A percentile compares a stretch with the other conserved stretches of the same genome.
Conservation (phyloP, 2,329 filamentous ascomycete species). For the Talaromyces sp. region DNA sequence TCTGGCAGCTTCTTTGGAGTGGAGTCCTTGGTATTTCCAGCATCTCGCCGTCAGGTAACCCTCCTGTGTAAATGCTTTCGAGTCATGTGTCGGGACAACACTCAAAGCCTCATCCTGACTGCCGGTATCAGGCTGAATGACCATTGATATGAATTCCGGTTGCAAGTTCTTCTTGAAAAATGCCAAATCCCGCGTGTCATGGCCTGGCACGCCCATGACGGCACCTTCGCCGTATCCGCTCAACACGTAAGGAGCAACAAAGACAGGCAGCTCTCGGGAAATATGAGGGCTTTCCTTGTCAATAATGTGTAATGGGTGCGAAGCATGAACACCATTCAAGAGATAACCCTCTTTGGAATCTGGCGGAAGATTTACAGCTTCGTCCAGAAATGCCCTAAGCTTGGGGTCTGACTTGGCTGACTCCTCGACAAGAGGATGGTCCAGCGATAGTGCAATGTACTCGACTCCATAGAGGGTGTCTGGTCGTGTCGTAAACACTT, state of each 20-base stretch:
- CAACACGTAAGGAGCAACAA: conserved; percentile 77
- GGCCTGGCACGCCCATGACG: conserved; percentile 86
- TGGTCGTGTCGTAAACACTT: conserved; percentile 77
- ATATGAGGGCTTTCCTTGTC: conserved; percentile 42
- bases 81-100: conserved; percentile 33
- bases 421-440: conserved; percentile 62
- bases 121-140: conserved; percentile 44
- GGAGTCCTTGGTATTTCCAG: conserved; percentile 58
- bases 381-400: conserved; percentile 63
- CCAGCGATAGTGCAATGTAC: conserved; percentile 72
- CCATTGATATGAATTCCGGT: conserved; percentile 56
- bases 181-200: conserved; percentile 70
- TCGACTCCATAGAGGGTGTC: conserved; percentile 86
- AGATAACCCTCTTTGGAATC: conserved; percentile 62
- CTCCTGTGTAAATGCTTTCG: conserved; percentile 55
- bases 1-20: conserved; percentile 58
- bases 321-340: conserved; percentile 56
- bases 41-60: conserved; percentile 65
- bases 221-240: conserved; percentile 82
- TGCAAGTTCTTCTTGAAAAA: conserved; percentile 72
- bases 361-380: conserved; percentile 47
- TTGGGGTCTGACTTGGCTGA: conserved; percentile 56
- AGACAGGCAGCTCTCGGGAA: conserved; percentile 60
- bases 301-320: conserved; percentile 59
- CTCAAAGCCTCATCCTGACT: conserved; percentile 11